Conservation (phyloP, 352 stramenopile genomes). For the Globisporangium acanthophoron region DNA sequence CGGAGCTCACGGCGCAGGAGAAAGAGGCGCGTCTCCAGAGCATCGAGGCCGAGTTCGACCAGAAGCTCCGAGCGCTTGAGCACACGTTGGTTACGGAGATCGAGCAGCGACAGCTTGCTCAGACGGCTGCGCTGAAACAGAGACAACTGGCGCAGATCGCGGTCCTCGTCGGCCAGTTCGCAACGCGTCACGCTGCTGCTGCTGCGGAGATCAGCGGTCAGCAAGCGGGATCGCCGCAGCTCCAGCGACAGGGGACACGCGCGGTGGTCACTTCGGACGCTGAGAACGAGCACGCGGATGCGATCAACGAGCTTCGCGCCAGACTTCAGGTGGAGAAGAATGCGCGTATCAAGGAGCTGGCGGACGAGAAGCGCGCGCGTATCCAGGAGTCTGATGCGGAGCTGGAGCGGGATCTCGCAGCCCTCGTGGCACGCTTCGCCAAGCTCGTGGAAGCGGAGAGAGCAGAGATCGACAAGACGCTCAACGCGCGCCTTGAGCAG, state of each 20-base stretch:
- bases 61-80: slow-evolving; percentile 32
- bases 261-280: slow-evolving; percentile 1
- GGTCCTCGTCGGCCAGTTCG: slow-evolving; percentile 41
- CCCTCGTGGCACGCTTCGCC: slow-evolving; percentile 12
- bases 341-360: slow-evolving; percentile 36
- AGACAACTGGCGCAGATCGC: slow-evolving; percentile 40
- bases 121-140: slow-evolving; percentile 32
- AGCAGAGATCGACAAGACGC: slow-evolving; percentile 27
- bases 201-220: slow-evolving; percentile 7
- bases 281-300: slow-evolving; percentile 26
- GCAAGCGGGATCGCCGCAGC: background rate
- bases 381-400: slow-evolving; percentile 21
- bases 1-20: slow-evolving; percentile 8
- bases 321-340: slow-evolving; percentile 45
- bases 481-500: slow-evolving; percentile 12
- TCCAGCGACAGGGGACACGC: background rate
- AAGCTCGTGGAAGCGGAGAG: slow-evolving; percentile 27
- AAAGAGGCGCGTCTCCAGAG: slow-evolving; percentile 16
- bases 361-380: slow-evolving; percentile 27
- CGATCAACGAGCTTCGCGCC: slow-evolving; percentile 37
- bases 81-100: slow-evolving; percentile 17
- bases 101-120: slow-evolving; percentile 19
- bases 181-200: slow-evolving; percentile 15
- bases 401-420: slow-evolving; percentile 4
- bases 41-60: slow-evolving; percentile 40